Percentiles rank a stretch among this genome's conserved stretches.
phyloP scores from a whole-genome alignment of 352 stramenopile species.

The Thraustotheca clavata region DNA sequence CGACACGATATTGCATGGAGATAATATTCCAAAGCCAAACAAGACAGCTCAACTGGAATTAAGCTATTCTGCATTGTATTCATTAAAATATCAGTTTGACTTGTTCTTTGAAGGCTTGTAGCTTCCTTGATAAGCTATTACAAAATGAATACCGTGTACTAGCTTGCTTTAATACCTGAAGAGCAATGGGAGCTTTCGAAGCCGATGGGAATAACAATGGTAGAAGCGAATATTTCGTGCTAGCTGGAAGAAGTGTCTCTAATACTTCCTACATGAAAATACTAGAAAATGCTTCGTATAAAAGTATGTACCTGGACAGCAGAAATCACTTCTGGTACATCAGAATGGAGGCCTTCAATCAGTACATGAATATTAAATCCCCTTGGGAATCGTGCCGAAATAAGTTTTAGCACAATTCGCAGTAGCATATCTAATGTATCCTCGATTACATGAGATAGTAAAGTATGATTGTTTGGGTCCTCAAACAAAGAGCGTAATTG shows the following conservation, averaged over 20 bases:
- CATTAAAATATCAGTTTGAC: slow-evolving; percentile 52
- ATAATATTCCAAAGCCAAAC: slow-evolving; percentile 74
- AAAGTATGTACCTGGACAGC: slow-evolving; percentile 47
- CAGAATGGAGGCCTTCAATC: slow-evolving; percentile 63
- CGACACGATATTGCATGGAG: slow-evolving; percentile 65
- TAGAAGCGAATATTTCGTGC: slow-evolving; percentile 61
- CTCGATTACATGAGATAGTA: slow-evolving; percentile 71
- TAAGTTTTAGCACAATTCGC: slow-evolving; percentile 63
- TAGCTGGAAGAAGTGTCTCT: slow-evolving; percentile 63
- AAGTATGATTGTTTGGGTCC: slow-evolving; percentile 52
- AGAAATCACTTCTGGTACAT: slow-evolving; percentile 60
- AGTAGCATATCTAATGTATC: slow-evolving; percentile 64
- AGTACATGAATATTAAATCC: slow-evolving; percentile 79
- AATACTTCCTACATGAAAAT: slow-evolving; percentile 51
- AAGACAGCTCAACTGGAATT: slow-evolving; percentile 52
- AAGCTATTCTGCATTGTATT: slow-evolving; percentile 61
- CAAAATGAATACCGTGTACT: slow-evolving; percentile 9
- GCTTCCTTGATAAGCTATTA: slow-evolving; percentile 55
- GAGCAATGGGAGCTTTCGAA: slow-evolving; percentile 47
- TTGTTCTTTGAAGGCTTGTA: slow-evolving; percentile 35
- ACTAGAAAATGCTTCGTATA: neutral
- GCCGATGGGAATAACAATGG: slow-evolving; percentile 58
- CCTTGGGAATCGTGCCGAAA: slow-evolving; percentile 71
- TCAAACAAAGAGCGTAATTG: slow-evolving; percentile 66
- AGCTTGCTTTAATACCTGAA: slow-evolving; percentile 11